Conservation (phyloP, 2,329 filamentous ascomycete species). For the Teratosphaeria viscida region DNA sequence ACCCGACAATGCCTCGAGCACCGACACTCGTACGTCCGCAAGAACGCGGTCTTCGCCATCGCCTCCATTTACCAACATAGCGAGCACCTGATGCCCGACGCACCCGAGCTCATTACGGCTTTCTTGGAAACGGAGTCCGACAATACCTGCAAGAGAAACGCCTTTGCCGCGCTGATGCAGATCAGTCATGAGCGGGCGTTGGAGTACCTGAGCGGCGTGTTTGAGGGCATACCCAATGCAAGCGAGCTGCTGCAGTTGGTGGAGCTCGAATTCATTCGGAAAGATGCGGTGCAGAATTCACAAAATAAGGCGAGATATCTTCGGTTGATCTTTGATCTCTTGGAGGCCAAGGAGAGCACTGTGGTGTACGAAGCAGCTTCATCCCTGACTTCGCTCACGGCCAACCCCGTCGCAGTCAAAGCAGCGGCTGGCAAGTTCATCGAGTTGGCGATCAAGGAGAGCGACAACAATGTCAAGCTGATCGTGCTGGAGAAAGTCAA, state of each 20-base stretch:
- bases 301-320: constrained; percentile 95
- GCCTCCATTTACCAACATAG: constrained; percentile 87
- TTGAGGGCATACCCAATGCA: constrained; percentile 87
- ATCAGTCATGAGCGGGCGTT: constrained; percentile 92
- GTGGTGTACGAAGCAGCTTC: constrained; percentile 97
- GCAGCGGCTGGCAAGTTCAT: constrained; percentile 94
- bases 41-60: constrained; percentile 93
- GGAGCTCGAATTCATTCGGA: constrained; percentile 93
- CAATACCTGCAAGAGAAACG: constrained; percentile 94
- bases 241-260: constrained; percentile 89
- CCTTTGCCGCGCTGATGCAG: constrained; percentile 79
- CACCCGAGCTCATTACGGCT: constrained; percentile 76
- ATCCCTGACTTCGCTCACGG: constrained; percentile 84
- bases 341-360: constrained; percentile 86
- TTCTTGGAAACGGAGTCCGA: constrained; percentile 90
- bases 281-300: constrained; percentile 88
- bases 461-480: constrained; percentile 98
- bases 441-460: constrained; percentile 91
- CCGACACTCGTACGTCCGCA: constrained; percentile 92
- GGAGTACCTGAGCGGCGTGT: constrained; percentile 75
- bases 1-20: constrained; percentile 89
- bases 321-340: constrained; percentile 86
- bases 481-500: constrained; percentile 94
- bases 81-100: constrained; percentile 86
- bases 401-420: constrained; percentile 94